Percentiles rank a stretch among this genome's conserved stretches.
phyloP scores from a whole-genome alignment of 2,329 filamentous ascomycete species.

The Zasmidium cellare region DNA sequence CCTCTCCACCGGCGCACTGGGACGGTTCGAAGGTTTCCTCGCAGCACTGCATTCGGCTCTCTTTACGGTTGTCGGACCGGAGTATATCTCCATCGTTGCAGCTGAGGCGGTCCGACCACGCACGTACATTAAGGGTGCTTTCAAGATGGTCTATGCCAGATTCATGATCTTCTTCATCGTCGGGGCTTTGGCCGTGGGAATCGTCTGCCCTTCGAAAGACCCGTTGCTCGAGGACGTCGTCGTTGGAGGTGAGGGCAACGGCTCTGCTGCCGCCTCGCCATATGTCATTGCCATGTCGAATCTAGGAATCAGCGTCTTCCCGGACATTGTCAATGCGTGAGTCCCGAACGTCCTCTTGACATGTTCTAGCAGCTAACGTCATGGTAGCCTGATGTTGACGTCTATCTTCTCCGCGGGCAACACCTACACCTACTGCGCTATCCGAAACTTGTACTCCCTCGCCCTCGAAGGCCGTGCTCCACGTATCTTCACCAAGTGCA shows the following conservation, averaged over 20 bases:
- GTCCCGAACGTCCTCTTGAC: too few relatives aligned
- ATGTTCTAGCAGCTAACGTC: too few relatives aligned
- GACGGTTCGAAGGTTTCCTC: constrained; percentile 38
- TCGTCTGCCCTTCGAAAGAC: constrained; percentile 39
- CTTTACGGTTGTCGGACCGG: constrained; percentile 50
- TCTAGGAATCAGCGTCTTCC: constrained; percentile 45
- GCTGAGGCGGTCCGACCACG: constrained; percentile 49
- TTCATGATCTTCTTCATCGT: constrained; percentile 50
- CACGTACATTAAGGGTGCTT: constrained; percentile 47
- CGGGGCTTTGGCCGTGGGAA: constrained; percentile 46
- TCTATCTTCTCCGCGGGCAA: constrained; percentile 59
- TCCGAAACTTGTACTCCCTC: constrained; percentile 54
- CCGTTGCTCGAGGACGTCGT: constrained; percentile 25
- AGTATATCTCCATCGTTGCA: constrained; percentile 51
- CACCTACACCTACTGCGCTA: constrained; percentile 56
- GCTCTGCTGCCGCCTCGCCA: constrained; percentile 37
- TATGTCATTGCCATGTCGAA: constrained; percentile 42
- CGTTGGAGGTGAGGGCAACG: constrained; percentile 20
- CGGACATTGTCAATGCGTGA: constrained; percentile 40
- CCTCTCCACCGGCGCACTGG: constrained; percentile 29
- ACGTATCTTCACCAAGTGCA: constrained; percentile 58
- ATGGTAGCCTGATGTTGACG: constrained; percentile 42
- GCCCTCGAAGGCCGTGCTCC: constrained; percentile 56
- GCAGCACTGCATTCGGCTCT: constrained; percentile 39
- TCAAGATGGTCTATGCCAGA: constrained; percentile 50